These are phyloP conservation scores for Tinospora cordifolia DNA, from an alignment of 164 flowering plant genomes.

Conservation along the genomic window DNA sequence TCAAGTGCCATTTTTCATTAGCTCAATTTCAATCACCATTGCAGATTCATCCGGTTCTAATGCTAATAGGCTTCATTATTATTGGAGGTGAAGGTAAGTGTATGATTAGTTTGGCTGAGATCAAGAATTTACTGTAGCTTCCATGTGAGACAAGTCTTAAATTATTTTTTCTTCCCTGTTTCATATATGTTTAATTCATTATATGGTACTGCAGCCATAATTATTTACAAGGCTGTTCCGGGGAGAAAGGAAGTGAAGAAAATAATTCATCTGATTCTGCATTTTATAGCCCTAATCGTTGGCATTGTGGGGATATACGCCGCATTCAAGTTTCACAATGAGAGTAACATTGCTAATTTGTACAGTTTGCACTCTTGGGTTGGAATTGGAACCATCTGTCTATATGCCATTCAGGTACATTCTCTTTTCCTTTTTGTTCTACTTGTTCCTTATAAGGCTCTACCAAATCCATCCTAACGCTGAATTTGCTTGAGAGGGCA, in stretches of 20 bases:
- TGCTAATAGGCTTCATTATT: conserved; percentile 82
- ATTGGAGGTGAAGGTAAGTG: conserved; percentile 90
- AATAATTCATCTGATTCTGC: conserved; percentile 65
- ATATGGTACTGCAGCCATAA: conserved; percentile 55
- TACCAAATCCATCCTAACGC: too few species aligned
- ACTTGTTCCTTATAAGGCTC: not conserved
- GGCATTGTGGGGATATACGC: conserved; percentile 69
- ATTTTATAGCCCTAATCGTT: conserved; percentile 62
- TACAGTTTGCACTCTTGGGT: conserved; percentile 97
- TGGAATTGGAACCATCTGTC: conserved; percentile 62
- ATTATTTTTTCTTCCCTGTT: not conserved
- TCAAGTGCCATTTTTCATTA: not conserved
- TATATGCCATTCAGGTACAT: conserved; percentile 83
- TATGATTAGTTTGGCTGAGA: not conserved
- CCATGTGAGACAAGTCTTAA: too few species aligned
- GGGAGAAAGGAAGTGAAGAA: conserved; percentile 64
- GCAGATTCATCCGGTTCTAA: conserved; percentile 91
- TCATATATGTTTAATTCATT: not conserved
- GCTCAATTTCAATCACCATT: not conserved
- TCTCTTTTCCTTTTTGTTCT: not conserved
- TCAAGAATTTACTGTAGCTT: too few species aligned
- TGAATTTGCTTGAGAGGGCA: too few species aligned
- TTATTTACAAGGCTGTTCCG: conserved; percentile 74
- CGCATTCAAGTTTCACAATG: conserved; percentile 82
- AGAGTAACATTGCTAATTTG: conserved; percentile 68